phyloP scores from a whole-genome alignment of 2,329 filamentous ascomycete genomes.

The Ceratocystis cubensis region DNA sequence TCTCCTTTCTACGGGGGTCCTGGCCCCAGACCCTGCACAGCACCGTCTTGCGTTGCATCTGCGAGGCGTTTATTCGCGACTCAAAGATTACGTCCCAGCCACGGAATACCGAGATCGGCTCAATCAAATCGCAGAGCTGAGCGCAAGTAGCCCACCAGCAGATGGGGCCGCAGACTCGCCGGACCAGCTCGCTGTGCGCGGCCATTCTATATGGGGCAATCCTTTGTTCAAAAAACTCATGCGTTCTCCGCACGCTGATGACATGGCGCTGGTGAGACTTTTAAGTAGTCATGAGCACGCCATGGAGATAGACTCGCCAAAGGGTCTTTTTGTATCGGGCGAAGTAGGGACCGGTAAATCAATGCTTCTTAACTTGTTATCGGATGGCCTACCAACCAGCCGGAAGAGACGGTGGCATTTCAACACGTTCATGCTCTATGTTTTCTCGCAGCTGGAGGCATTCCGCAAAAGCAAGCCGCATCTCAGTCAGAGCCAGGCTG shows the following conservation, averaged over 20 bases:
- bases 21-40: constrained; percentile 57
- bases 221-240: constrained; percentile 49
- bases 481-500: constrained; percentile 20
- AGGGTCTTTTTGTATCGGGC: constrained; percentile 63
- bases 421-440: constrained; percentile 75
- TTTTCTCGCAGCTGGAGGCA: constrained; percentile 57
- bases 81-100: constrained; percentile 68
- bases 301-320: constrained; percentile 57
- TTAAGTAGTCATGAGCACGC: constrained; percentile 60
- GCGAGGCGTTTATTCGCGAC: constrained; percentile 59
- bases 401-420: constrained; percentile 71
- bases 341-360: constrained; percentile 75
- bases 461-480: constrained; percentile 34
- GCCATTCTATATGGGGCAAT: constrained; percentile 46
- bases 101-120: constrained; percentile 56
- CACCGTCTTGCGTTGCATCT: constrained; percentile 63
- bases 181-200: constrained; percentile 35
- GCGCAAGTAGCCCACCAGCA: constrained; percentile 28
- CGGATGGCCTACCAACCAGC: constrained; percentile 58
- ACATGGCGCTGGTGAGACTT: constrained; percentile 49
- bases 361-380: constrained; percentile 75
- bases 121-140: constrained; percentile 42
- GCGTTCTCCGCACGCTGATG: constrained; percentile 25
- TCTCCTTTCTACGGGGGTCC: constrained; percentile 52
- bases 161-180: constrained; percentile 21